A percentile compares a stretch with the other conserved stretches of the same genome.
Evolutionary conservation across 2,329 filamentous ascomycete species (phyloP).

Genomic region (Claviceps cyperi): DNA sequence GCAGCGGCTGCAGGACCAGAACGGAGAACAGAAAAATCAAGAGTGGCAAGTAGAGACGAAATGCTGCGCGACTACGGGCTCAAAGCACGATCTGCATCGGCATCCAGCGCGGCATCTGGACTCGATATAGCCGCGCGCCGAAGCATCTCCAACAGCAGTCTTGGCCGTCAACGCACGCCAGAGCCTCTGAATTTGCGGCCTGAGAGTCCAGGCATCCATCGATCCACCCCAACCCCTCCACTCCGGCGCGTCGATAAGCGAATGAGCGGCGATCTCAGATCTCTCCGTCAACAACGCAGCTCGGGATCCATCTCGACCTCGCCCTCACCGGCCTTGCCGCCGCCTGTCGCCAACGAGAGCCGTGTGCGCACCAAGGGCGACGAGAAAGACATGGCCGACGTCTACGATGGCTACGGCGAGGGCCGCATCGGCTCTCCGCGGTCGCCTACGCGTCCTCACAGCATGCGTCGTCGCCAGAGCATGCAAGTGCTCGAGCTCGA

Average conservation of each 20-base stretch:
- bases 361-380: conserved; percentile 48
- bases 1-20: neutral
- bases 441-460: conserved; percentile 86
- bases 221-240: conserved; percentile 41
- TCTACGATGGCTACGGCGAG: conserved; percentile 90
- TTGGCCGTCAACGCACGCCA: conserved; percentile 34
- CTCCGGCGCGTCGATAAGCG: conserved; percentile 54
- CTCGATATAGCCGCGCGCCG: conserved; percentile 21
- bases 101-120: neutral
- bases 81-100: neutral
- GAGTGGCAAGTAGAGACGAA: conserved; percentile 5
- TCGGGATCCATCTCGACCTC: conserved; percentile 3
- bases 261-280: conserved; percentile 58
- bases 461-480: conserved; percentile 92
- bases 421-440: conserved; percentile 73
- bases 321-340: conserved; percentile 16
- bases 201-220: conserved; percentile 34
- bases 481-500: conserved; percentile 95
- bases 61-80: neutral
- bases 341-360: conserved; percentile 74
- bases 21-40: neutral
- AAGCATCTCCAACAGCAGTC: conserved; percentile 37
- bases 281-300: conserved; percentile 23
- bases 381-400: conserved; percentile 69
- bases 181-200: conserved; percentile 43